Evolutionary conservation across 495 filamentous ascomycete species (phyloP).

Genomic region (Annulohypoxylon nitens): DNA sequence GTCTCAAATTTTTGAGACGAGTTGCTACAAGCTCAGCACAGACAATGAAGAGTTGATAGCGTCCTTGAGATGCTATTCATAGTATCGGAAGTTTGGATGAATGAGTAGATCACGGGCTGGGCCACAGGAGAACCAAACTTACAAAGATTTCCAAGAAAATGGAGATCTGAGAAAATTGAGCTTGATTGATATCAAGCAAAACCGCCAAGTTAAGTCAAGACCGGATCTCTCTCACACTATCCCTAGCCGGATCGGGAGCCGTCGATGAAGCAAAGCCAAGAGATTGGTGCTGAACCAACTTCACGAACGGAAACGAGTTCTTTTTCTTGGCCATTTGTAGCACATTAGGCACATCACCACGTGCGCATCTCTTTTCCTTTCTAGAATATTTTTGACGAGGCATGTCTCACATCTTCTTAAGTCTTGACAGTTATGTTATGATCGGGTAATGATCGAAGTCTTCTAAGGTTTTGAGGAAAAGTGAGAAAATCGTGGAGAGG

Average conservation of each 20-base stretch:
- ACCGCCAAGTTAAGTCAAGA: constrained; percentile 26
- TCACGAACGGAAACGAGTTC: constrained; percentile 17
- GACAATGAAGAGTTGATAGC: constrained; percentile 1
- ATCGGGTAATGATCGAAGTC: constrained; percentile 1
- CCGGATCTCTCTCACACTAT: constrained; percentile 5
- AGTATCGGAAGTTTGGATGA: constrained; percentile 31
- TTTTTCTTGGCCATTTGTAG: constrained; percentile 16
- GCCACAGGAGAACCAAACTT: constrained; percentile 5
- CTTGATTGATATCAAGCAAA: constrained; percentile 35
- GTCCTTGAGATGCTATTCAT: constrained; percentile 24
- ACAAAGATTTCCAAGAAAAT: not conserved
- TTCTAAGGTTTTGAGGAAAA: not conserved
- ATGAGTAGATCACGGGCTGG: constrained; percentile 2
- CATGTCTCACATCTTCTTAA: constrained; percentile 4
- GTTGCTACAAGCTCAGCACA: not conserved
- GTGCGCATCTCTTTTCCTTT: constrained; percentile 4
- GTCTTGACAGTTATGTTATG: not conserved
- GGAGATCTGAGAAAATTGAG: constrained; percentile 26
- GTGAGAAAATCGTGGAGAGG: not conserved
- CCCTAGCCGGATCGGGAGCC: constrained; percentile 15
- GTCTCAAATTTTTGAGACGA: constrained; percentile 1
- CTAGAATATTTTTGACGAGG: not conserved
- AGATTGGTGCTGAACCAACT: constrained; percentile 14
- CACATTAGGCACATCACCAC: constrained; percentile 6
- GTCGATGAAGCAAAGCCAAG: constrained; percentile 40